Evolutionary conservation across 345 rosid genomes (phyloP).

Genomic region (Citrus sp.): DNA sequence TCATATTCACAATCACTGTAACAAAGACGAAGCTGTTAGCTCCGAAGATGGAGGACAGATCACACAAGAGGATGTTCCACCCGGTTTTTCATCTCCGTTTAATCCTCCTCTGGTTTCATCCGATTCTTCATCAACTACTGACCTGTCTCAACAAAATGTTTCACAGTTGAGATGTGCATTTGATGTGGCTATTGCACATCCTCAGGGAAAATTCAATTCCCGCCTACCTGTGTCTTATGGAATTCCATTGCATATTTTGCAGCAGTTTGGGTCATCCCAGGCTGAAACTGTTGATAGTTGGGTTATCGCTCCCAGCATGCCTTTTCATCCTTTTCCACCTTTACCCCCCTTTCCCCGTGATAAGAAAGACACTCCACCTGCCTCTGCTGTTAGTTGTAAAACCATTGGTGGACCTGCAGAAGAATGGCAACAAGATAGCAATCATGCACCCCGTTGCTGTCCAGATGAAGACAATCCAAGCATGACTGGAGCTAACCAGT

Average conservation of each 20-base stretch:
- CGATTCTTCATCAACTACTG: slow-evolving; percentile 29
- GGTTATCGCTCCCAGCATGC: slow-evolving; percentile 79
- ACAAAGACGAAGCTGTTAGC: slow-evolving; percentile 21
- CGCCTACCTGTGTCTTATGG: slow-evolving; percentile 78
- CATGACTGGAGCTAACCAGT: slow-evolving; percentile 26
- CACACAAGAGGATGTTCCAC: slow-evolving; percentile 66
- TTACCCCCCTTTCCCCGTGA: slow-evolving; percentile 55
- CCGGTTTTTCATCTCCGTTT: slow-evolving; percentile 69
- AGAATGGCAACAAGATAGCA: slow-evolving; percentile 15
- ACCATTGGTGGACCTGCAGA: slow-evolving; percentile 10
- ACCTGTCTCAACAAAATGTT: slow-evolving; percentile 24
- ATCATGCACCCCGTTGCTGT: slow-evolving; percentile 15
- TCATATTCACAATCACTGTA: slow-evolving; percentile 15
- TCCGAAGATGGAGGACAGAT: slow-evolving; percentile 31
- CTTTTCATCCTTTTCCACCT: slow-evolving; percentile 90
- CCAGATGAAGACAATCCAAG: slow-evolving; percentile 33
- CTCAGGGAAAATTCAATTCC: slow-evolving; percentile 58
- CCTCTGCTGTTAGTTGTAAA: slow-evolving; percentile 23
- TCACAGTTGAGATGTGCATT: slow-evolving; percentile 23
- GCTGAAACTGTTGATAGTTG: slow-evolving; percentile 49
- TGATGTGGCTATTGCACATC: slow-evolving; percentile 41
- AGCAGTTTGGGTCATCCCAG: slow-evolving; percentile 56
- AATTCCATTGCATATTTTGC: slow-evolving; percentile 61
- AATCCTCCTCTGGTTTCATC: slow-evolving; percentile 29
- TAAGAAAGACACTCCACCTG: slow-evolving; percentile 29